These are phyloP conservation scores for Hyphopichia pseudoburtonii DNA, from an alignment of 1,139 yeast genomes.

Conservation along the genomic window DNA sequence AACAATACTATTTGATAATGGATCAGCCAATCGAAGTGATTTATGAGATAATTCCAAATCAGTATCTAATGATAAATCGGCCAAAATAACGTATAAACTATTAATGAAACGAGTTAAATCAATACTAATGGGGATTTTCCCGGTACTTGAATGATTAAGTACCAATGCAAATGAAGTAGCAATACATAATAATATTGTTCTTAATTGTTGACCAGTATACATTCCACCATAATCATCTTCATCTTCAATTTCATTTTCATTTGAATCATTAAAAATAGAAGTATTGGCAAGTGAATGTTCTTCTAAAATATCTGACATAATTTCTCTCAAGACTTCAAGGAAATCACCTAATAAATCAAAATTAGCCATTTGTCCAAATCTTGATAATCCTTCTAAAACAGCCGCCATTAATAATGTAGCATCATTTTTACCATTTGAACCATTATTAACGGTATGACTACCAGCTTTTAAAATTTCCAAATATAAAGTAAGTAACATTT, in stretches of 20 bases:
- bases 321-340: slow-evolving; percentile 82
- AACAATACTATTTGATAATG: slow-evolving; percentile 42
- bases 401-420: slow-evolving; percentile 68
- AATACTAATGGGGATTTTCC: slow-evolving; percentile 54
- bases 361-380: slow-evolving; percentile 89
- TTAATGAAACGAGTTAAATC: slow-evolving; percentile 73
- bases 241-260: slow-evolving; percentile 19
- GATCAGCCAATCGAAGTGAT: slow-evolving; percentile 76
- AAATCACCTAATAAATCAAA: slow-evolving; percentile 91
- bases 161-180: slow-evolving; percentile 86
- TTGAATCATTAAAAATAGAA: slow-evolving; percentile 17
- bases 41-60: slow-evolving; percentile 86
- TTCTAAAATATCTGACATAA: slow-evolving; percentile 50
- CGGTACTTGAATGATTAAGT: slow-evolving; percentile 65
- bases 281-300: slow-evolving; percentile 25
- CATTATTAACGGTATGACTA: slow-evolving; percentile 18
- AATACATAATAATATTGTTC: slow-evolving; percentile 78
- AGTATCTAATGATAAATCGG: slow-evolving; percentile 71
- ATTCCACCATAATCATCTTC: slow-evolving; percentile 30
- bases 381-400: slow-evolving; percentile 87
- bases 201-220: slow-evolving; percentile 38
- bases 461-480: slow-evolving; percentile 69
- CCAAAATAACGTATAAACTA: slow-evolving; percentile 65
- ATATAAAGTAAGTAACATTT: slow-evolving; percentile 68
- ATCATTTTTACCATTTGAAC: slow-evolving; percentile 44